phyloP scores from a whole-genome alignment of 768 basidiomycete species.

The Termitomyces sp. region DNA sequence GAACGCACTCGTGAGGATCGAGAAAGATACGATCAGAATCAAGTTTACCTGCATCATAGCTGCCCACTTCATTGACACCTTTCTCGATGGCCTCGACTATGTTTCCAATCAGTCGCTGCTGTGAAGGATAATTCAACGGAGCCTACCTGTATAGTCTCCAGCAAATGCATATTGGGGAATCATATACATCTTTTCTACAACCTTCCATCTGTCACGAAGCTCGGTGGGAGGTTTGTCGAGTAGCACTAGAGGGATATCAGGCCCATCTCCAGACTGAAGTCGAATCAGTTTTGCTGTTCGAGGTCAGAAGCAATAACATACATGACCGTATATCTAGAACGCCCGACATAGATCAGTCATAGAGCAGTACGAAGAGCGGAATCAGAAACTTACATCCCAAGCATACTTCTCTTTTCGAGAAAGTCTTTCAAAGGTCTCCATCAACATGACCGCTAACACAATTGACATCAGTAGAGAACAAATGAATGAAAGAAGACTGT shows the following conservation, averaged over 20 bases:
- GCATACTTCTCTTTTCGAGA: constrained; percentile 68
- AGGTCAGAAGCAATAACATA: constrained; percentile 29
- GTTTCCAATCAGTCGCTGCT: constrained; percentile 7
- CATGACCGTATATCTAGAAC: constrained; percentile 61
- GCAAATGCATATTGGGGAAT: constrained; percentile 68
- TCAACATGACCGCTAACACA: constrained; percentile 65
- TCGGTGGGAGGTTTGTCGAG: constrained; percentile 48
- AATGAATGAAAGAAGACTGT: constrained; percentile 2
- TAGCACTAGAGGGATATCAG: constrained; percentile 53
- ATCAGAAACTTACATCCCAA: constrained; percentile 60
- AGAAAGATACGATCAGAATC: not conserved
- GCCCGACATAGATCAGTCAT: not conserved
- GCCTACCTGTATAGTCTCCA: constrained; percentile 61
- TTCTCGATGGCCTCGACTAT: constrained; percentile 65
- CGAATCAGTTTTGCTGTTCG: not conserved
- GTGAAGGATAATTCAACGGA: not conserved
- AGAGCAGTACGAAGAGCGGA: not conserved
- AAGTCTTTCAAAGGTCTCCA: constrained; percentile 67
- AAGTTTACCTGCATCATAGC: constrained; percentile 56
- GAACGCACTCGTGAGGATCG: not conserved
- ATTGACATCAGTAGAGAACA: not conserved
- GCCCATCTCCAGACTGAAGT: constrained; percentile 61
- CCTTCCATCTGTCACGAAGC: constrained; percentile 62
- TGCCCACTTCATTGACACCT: constrained; percentile 57
- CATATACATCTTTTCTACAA: constrained; percentile 68